phyloP scores from a whole-genome alignment of 805 yeast genomes.

The Ogataea pini region DNA sequence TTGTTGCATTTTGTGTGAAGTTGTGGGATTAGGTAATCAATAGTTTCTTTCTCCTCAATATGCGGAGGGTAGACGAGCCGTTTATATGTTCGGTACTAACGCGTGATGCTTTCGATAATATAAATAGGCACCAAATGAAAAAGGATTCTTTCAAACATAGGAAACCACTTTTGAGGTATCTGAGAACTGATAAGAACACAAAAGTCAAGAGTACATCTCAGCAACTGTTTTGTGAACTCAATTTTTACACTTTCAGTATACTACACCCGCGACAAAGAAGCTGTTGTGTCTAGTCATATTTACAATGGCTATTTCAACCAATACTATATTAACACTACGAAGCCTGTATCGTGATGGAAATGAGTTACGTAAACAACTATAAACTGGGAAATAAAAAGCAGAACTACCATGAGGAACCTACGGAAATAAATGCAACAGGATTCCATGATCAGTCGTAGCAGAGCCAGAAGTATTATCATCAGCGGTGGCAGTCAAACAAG shows the following conservation, averaged over 20 bases:
- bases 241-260: neutral
- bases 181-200: too few relatives aligned
- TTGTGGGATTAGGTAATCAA: slow-evolving; percentile 2
- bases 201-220: too few relatives aligned
- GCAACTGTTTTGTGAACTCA: neutral
- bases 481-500: neutral
- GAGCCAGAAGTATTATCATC: neutral
- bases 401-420: neutral
- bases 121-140: too few relatives aligned
- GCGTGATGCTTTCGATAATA: neutral
- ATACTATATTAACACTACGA: neutral
- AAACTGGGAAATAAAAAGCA: neutral
- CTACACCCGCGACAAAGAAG: neutral
- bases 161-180: too few relatives aligned
- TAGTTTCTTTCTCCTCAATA: neutral
- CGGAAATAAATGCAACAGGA: slow-evolving; percentile 1
- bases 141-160: too few relatives aligned
- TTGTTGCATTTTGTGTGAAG: neutral
- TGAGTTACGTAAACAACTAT: neutral
- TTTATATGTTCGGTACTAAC: neutral
- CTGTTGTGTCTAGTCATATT: neutral
- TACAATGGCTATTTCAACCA: neutral
- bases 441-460: neutral
- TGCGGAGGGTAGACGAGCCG: neutral
- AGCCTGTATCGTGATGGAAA: neutral